Percentiles rank a stretch among this genome's conserved stretches.
Evolutionary conservation across 2,329 filamentous ascomycete species (phyloP).

Genomic region (Chrysoporthe deuterocubensis): DNA sequence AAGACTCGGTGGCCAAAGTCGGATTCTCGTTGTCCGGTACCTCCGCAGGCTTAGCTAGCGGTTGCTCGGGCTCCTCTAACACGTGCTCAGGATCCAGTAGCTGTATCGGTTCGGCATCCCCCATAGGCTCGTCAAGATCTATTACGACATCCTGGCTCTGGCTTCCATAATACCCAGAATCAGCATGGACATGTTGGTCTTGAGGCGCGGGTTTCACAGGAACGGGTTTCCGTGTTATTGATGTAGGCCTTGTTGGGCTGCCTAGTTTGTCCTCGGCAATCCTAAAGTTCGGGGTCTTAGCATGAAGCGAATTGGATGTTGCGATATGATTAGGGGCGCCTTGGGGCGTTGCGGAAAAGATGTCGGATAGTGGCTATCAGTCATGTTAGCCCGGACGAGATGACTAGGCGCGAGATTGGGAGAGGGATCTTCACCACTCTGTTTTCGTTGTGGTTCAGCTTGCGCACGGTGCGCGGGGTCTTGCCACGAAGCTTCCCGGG

Average conservation of each 20-base stretch:
- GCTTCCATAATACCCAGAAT: constrained; percentile 76
- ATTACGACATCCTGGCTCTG: constrained; percentile 58
- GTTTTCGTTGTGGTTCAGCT: constrained; percentile 58
- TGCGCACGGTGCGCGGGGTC: constrained; percentile 74
- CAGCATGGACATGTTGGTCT: constrained; percentile 47
- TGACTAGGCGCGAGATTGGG: background rate
- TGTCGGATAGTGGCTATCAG: constrained; percentile 61
- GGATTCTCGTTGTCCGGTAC: constrained; percentile 28
- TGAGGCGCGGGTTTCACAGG: constrained; percentile 40
- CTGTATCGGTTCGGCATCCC: constrained; percentile 19
- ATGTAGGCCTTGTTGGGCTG: constrained; percentile 39
- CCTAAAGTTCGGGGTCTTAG: constrained; percentile 61
- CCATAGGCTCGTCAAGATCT: constrained; percentile 31
- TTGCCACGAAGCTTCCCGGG: constrained; percentile 82
- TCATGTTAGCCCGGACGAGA: constrained; percentile 35
- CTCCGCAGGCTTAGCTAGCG: constrained; percentile 24
- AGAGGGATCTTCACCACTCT: constrained; percentile 60
- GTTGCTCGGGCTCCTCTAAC: background rate
- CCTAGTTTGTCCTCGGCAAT: constrained; percentile 57
- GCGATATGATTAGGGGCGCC: constrained; percentile 59
- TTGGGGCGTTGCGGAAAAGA: constrained; percentile 60
- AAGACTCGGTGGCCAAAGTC: constrained; percentile 38
- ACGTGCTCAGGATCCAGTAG: constrained; percentile 11
- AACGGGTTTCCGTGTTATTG: constrained; percentile 36
- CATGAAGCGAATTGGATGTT: constrained; percentile 51